Evolutionary conservation across 768 basidiomycete genomes (phyloP).

Genomic region (Tephrocybe sp.): DNA sequence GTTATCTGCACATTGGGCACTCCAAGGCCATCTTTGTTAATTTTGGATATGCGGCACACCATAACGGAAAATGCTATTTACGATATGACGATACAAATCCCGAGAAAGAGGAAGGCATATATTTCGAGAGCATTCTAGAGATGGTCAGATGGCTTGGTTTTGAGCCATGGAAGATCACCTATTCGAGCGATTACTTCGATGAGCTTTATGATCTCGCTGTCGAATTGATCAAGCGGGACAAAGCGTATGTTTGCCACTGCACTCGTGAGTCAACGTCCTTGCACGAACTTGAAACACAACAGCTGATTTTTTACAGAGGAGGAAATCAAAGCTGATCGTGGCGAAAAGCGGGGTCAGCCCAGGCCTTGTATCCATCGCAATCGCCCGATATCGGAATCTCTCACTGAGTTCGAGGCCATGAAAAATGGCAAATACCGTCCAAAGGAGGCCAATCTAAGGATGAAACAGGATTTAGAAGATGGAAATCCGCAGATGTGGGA

Average conservation of each 20-base stretch:
- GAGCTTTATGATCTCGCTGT: constrained; percentile 83
- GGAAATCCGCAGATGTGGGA: constrained; percentile 99
- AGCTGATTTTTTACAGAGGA: constrained; percentile 58
- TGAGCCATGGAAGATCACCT: constrained; percentile 98
- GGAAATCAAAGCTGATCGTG: constrained; percentile 85
- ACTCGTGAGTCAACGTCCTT: constrained; percentile 60
- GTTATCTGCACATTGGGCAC: constrained; percentile 92
- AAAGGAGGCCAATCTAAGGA: constrained; percentile 89
- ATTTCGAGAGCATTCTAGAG: constrained; percentile 96
- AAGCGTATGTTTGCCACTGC: constrained; percentile 96
- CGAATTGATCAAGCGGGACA: constrained; percentile 83
- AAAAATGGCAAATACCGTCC: constrained; percentile 85
- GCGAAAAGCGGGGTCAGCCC: constrained; percentile 79
- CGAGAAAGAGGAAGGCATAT: constrained; percentile 92
- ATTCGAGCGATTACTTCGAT: constrained; percentile 96
- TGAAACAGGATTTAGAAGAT: constrained; percentile 94
- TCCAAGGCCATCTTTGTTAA: constrained; percentile 98
- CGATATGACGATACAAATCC: constrained; percentile 99
- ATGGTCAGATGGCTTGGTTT: constrained; percentile 95
- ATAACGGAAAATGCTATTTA: constrained; percentile 90
- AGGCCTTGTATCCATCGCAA: constrained; percentile 83
- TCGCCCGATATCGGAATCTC: constrained; percentile 83
- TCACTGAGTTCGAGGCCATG: constrained; percentile 90
- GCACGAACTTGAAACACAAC: neutral
- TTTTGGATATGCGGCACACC: constrained; percentile 96